Percentiles rank a stretch among this genome's conserved stretches.
phyloP scores from a whole-genome alignment of 2,329 filamentous ascomycete species.

The Ciborinia camelliae region DNA sequence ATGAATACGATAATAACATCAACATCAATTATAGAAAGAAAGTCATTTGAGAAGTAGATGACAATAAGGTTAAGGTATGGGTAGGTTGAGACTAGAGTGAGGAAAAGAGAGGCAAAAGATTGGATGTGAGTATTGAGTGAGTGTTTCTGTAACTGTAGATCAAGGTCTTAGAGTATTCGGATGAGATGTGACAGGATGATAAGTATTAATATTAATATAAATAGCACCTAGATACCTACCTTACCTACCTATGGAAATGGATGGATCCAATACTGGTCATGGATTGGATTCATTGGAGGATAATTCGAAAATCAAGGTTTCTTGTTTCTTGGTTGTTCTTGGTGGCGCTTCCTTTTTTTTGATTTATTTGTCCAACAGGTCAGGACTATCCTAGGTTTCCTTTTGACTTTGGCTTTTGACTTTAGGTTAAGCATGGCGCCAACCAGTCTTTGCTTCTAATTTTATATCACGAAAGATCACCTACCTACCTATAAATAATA shows the following conservation, averaged over 20 bases:
- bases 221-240: no score
- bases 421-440: background rate
- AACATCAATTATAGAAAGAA: background rate
- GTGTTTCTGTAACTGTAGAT: no score
- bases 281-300: background rate
- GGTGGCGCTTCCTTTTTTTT: slow-evolving; percentile 4
- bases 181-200: background rate
- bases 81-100: background rate
- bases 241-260: no score
- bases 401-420: background rate
- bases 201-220: no score
- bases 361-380: no score
- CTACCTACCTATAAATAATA: no score
- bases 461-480: background rate
- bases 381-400: no score
- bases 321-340: no score
- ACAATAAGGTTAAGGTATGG: background rate
- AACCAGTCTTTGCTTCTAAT: background rate
- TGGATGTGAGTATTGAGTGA: background rate
- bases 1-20: slow-evolving; percentile 1
- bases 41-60: slow-evolving; percentile 9
- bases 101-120: background rate
- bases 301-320: background rate
- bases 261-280: no score
- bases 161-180: background rate